Evolutionary conservation across 768 basidiomycete species (phyloP).

Genomic region (Agaricus subrufescens): DNA sequence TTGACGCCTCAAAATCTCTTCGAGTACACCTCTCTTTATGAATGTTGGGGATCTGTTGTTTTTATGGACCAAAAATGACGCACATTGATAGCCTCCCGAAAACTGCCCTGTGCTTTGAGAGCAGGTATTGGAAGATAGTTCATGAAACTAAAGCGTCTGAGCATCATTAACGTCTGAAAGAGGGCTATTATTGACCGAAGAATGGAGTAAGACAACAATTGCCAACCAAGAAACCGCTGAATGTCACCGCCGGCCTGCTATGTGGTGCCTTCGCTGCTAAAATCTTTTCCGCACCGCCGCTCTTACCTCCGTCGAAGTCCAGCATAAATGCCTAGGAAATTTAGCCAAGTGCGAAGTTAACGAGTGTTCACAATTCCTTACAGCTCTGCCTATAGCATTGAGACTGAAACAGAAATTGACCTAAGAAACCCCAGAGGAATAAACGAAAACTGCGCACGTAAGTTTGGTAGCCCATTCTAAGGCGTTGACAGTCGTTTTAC

Average conservation of each 20-base stretch:
- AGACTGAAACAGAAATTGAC: conserved; percentile 10
- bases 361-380: too few species aligned
- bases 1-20: too few species aligned
- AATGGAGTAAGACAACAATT: background rate
- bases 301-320: conserved; percentile 27
- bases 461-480: too few species aligned
- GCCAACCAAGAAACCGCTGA: background rate
- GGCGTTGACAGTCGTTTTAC: too few species aligned
- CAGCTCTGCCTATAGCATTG: conserved; percentile 11
- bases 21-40: too few species aligned
- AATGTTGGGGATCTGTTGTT: too few species aligned
- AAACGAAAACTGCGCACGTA: too few species aligned
- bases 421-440: too few species aligned
- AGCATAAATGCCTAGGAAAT: conserved; percentile 22
- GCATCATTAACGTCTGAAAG: conserved; percentile 15
- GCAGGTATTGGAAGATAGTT: conserved; percentile 15
- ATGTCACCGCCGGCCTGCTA: conserved; percentile 16
- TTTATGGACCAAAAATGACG: too few species aligned
- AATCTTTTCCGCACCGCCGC: conserved; percentile 23
- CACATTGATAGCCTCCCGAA: background rate
- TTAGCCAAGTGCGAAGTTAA: too few species aligned
- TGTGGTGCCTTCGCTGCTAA: conserved; percentile 19
- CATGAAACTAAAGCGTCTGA: conserved; percentile 22
- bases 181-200: conserved; percentile 2
- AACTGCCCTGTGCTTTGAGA: conserved; percentile 15